These are phyloP conservation scores for Trichophyton rubrum DNA, from an alignment of 2,329 filamentous ascomycete species.

Conservation along the genomic window DNA sequence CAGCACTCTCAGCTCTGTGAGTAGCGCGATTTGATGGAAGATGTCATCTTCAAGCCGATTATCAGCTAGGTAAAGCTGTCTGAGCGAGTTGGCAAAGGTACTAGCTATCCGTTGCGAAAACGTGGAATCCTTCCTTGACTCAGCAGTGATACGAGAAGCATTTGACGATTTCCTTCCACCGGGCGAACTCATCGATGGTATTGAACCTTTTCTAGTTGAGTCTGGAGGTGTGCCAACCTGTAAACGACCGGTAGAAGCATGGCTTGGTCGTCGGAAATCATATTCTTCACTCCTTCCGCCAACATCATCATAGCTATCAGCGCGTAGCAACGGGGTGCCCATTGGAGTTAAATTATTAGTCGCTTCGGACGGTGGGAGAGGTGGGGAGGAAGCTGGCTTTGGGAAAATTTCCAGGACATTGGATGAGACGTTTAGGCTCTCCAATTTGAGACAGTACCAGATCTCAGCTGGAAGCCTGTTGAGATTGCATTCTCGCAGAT, in stretches of 20 bases:
- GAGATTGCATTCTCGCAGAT: conserved; percentile 88
- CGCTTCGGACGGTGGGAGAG: conserved; percentile 40
- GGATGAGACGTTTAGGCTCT: conserved; percentile 88
- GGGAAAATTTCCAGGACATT: conserved; percentile 87
- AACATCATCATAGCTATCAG: conserved; percentile 67
- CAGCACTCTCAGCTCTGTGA: conserved; percentile 72
- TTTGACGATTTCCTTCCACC: conserved; percentile 76
- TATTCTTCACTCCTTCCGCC: conserved; percentile 48
- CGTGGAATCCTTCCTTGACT: conserved; percentile 73
- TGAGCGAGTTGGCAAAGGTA: conserved; percentile 78
- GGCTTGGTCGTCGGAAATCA: conserved; percentile 62
- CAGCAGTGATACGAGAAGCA: conserved; percentile 53
- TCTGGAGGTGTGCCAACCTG: conserved; percentile 63
- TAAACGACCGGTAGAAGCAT: conserved; percentile 63
- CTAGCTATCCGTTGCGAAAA: conserved; percentile 65
- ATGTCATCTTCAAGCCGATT: conserved; percentile 91
- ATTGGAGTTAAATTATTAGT: conserved; percentile 7
- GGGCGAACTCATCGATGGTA: conserved; percentile 67
- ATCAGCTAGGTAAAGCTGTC: conserved; percentile 78
- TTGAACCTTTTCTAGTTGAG: conserved; percentile 61
- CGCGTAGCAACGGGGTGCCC: conserved; percentile 37
- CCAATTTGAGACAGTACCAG: conserved; percentile 87
- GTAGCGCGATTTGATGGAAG: conserved; percentile 75
- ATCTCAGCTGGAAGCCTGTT: conserved; percentile 78
- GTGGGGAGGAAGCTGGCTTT: conserved; percentile 57